Evolutionary conservation across 2,329 filamentous ascomycete genomes (phyloP), one percentile per base, ranked within the genome.

Genomic region (Hypomyces rosellus): DNA sequence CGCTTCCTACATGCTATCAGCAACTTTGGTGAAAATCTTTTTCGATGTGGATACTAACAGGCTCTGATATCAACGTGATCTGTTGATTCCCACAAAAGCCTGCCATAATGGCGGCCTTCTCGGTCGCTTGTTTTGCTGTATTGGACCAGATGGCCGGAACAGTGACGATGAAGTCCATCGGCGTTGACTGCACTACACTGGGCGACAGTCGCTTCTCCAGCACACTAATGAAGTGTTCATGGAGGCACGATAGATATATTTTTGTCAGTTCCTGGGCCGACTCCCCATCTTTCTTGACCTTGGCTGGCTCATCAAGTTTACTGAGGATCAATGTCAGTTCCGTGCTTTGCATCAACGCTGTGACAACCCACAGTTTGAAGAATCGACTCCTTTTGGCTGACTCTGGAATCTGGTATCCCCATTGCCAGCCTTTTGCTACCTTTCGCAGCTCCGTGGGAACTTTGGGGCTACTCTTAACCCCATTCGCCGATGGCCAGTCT

Each of bases 61-160:
- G 75, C 52, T 80, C 76, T 1, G 74, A 75, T 33, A 78, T 69
- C 11, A 78, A 66, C 42, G 69, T 65, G 8, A 77, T 74, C 5
- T 68, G 65, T 18, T 72, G 66, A 14, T 65, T 66, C 36, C 70
- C 65, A 49, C 67, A 69, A 45, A 70, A 69, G 6, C 67, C 67
- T 11, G 67, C 67, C 57, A 68, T 64, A 22, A 67, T 65, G 22
- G 67, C 67, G 1, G 67, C 67, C 30, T 65, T 58, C 51, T 70
- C 67, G 9, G 76, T 81, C 34, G 71, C 71, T 39, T 76, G 68
- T 46, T 77, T 80, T 30, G 78, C 76, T 5, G 67, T 66, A 41
- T 80, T 76, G 36, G 73, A 77, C 79, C 79, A 82, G 7, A 82
- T 77, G 5, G 78, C 78, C 0, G 79, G 79, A 1, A 82, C 77